phyloP scores from a whole-genome alignment of 495 filamentous ascomycete genomes.

The Tuber magnatum region DNA sequence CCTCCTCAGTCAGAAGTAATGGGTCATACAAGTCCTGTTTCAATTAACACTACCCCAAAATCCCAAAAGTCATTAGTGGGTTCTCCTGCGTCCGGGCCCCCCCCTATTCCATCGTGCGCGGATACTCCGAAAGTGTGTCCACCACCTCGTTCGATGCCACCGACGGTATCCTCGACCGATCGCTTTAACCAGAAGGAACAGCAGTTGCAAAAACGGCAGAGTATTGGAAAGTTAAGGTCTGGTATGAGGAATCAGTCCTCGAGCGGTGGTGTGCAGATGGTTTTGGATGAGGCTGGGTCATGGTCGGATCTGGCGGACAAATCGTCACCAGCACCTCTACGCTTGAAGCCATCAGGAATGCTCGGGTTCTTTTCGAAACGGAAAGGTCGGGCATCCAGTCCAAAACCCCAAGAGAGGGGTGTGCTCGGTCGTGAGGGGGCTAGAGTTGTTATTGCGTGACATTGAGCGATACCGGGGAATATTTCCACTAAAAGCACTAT shows the following conservation, averaged over 20 bases:
- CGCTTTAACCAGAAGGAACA: slow-evolving; percentile 35
- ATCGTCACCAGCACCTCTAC: slow-evolving; percentile 62
- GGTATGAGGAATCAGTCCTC: slow-evolving; percentile 61
- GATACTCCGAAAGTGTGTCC: slow-evolving; percentile 5
- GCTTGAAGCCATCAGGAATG: slow-evolving; percentile 61
- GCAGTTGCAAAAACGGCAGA: slow-evolving; percentile 42
- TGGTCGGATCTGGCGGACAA: slow-evolving; percentile 85
- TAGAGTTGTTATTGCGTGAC: slow-evolving; percentile 55
- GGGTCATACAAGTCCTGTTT: slow-evolving; percentile 25
- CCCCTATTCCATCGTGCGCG: slow-evolving; percentile 38
- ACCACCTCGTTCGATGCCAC: slow-evolving; percentile 16
- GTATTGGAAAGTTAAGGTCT: slow-evolving; percentile 41
- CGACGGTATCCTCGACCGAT: slow-evolving; percentile 49
- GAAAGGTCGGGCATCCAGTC: slow-evolving; percentile 82
- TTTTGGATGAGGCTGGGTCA: slow-evolving; percentile 75
- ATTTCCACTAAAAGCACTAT: neutral
- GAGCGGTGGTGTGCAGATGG: slow-evolving; percentile 82
- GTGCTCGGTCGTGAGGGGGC: slow-evolving; percentile 94
- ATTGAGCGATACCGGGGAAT: neutral
- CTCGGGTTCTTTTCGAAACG: slow-evolving; percentile 81
- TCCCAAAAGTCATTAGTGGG: slow-evolving; percentile 35
- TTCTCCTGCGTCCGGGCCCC: slow-evolving; percentile 38
- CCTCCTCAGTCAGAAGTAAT: slow-evolving; percentile 18
- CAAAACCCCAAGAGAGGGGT: slow-evolving; percentile 87
- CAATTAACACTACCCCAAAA: slow-evolving; percentile 30